Evolutionary conservation across 768 basidiomycete genomes (phyloP).

Genomic region (Leccinum imitatum): DNA sequence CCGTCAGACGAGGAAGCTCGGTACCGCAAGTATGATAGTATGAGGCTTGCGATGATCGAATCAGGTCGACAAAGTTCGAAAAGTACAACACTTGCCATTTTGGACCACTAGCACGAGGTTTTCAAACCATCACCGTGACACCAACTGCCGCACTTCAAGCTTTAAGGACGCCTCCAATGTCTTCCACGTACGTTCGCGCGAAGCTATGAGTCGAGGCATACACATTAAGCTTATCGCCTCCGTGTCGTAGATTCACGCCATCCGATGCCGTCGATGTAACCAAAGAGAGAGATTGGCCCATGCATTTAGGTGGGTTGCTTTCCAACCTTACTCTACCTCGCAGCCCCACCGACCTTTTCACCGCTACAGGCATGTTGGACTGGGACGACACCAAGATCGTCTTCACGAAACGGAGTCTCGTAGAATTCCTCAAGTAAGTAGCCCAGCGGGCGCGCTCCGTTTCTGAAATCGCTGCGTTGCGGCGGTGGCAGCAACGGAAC

Average conservation of each 20-base stretch:
- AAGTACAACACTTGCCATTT: constrained; percentile 2
- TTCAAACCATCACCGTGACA: neutral
- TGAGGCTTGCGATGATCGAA: neutral
- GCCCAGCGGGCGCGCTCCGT: constrained; percentile 4
- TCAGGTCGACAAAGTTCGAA: neutral
- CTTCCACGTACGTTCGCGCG: constrained; percentile 24
- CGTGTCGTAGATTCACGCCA: constrained; percentile 52
- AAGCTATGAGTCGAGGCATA: neutral
- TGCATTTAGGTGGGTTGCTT: constrained; percentile 52
- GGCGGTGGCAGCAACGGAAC: neutral
- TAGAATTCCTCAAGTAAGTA: constrained; percentile 75
- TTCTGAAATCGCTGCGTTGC: neutral
- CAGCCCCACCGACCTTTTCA: neutral
- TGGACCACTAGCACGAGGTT: neutral
- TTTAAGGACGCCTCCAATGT: constrained; percentile 12
- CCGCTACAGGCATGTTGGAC: constrained; percentile 64
- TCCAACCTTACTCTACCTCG: neutral
- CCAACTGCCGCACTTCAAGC: neutral
- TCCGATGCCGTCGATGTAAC: constrained; percentile 54
- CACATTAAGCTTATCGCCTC: neutral
- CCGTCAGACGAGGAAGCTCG: neutral
- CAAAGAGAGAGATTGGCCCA: constrained; percentile 73
- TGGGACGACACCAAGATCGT: constrained; percentile 77
- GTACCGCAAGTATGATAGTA: neutral
- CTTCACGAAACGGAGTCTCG: constrained; percentile 73